Evolutionary conservation across 2,329 filamentous ascomycete species (phyloP), one percentile per base, ranked within the genome.

Genomic region (Neophaeococcomyces mojaviensis): DNA sequence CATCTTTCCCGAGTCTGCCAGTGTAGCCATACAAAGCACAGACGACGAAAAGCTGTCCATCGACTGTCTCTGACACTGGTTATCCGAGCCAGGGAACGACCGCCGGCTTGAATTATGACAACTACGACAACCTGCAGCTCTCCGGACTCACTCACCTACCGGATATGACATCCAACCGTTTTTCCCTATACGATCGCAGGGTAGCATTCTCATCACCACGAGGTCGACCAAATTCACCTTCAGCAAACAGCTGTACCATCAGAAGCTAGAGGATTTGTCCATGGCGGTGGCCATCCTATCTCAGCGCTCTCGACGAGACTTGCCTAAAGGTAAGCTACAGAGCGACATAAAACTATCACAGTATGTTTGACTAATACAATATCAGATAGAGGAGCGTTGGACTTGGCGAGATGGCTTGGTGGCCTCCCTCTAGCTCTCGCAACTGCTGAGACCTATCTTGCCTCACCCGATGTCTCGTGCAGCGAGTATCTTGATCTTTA

Each of bases 341-440:
- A 35, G 46, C 20, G 13, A 46, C 10, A 3, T 19, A 12, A 47
- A 41, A 3, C 26, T 47, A 8, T 33, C 36, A 34, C 22, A 47
- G 8, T n/a, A 12, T 35, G 13, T 6, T 16, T 35, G n/a, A 35
- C 7, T 8, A 16, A 15, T 16, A 8, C 37, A 24, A 16, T 47
- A n/a, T n/a, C 35, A 24, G 43, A 35, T 4, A 34, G 26, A 46
- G 24, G 30, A 12, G 58, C 65, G 8, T 9, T 57, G 20, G 16
- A 49, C 10, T 61, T 70, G 48, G 57, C 59, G 2, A 48, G 52
- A 30, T 53, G 56, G 35, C 63, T 75, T 1, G 63, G 68, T 47
- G 67, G 70, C 3, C 62, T 74, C 15, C 69, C 69, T n/a, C 63
- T 75, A 24, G 69, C 70, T 2, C 62, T 74, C 9, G 56, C 68